Base-by-base conservation (phyloP, 257 asterid species). In the Nicotiana paniculata region DNA sequence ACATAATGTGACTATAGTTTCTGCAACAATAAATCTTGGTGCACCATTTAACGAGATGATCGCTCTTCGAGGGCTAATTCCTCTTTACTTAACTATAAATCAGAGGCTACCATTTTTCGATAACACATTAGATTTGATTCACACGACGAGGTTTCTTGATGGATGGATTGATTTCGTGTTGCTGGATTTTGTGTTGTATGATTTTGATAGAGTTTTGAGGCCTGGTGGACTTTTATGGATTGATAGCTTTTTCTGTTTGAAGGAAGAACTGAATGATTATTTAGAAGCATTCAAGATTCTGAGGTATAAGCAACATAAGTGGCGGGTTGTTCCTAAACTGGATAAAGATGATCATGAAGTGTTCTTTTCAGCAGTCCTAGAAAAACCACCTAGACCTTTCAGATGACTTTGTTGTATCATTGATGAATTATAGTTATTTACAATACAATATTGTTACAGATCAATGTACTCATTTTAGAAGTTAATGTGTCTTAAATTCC, bases 191-290 rank as follows among this genome's bases (percentile, higher is more conserved):
- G 77, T 90, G 81, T 24, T 93, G 83, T 89, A 89, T 37, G 95
- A 93, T 33, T 91, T 93, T 90, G 95, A 93, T 79, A 81, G 95
- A 66, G 95, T 90, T 18, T 63, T 93, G 90, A 91, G 93, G 90
- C 96, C 97, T 0, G 97, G 94, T 13, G 97, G 92, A 55, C 30
- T 93, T 63, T 33, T 93, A 67, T 89, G 97, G 94, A 88, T 93
- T 8, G 93, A 90, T 12, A 90, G 94, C 63, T 93, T 91, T 82
- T 93, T 91, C 62, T 91, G 93, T 79, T 39, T 89, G 89, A 88
- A 89, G 62, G 90, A 89, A 61, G 95, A 92, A 63, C 82, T 90
- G 89, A 33, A 85, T 63, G 91, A 91, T 57, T 91, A 89, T 80
- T 79, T 91, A 87, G 82, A 84, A 16, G 88, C 86, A 80, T 91